Evolutionary conservation across 108 stramenopile genomes (phyloP), one percentile per base, ranked within the genome.

Genomic region (Pseudonitzschia delicatissima): DNA sequence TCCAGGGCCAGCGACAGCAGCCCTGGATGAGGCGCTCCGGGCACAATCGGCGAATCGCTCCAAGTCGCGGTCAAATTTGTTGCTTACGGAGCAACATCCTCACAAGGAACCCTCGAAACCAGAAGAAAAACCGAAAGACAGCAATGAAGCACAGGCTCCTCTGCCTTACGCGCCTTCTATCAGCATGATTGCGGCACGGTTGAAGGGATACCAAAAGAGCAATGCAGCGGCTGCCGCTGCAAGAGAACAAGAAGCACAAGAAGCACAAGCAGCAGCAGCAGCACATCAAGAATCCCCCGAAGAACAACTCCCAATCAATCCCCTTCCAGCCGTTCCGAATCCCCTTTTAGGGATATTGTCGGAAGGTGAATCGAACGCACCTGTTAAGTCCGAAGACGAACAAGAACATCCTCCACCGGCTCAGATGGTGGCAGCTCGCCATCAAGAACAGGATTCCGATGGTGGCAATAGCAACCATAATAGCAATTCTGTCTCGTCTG

Each of bases 131-230:
- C 48, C 11, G 15, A 49, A 49, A 20, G n/a, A 49, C 48, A 49
- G 21, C 48, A 0, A 53, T 31, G 47, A 48, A 48, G 47, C n/a
- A n/a, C 53, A 55, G 31, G 29, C 31, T 6, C 47, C 47, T 11
- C 9, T 55, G 3, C 53, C 53, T 4, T 55, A 55, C 53, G 53
- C 53, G n/a, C 53, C 53, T 5, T 55, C 53, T 5, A 55, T 55
- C 32, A 55, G 53, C 32, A 55, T 55, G 53, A 55, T 55, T 33
- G 53, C 53, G 29, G 5, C 23, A 35, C 53, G 53, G 31, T 55
- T 55, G 20, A 29, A 27, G 2, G 53, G 53, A 33, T 55, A 55
- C 32, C 29, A 55, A 15, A 31, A 34, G 11, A n/a, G n/a, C n/a
- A n/a, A n/a, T n/a, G n/a, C n/a, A n/a, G n/a, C n/a, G n/a, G 53